Conservation (phyloP, 495 filamentous ascomycete species). For the Neurospora tetraspora region DNA sequence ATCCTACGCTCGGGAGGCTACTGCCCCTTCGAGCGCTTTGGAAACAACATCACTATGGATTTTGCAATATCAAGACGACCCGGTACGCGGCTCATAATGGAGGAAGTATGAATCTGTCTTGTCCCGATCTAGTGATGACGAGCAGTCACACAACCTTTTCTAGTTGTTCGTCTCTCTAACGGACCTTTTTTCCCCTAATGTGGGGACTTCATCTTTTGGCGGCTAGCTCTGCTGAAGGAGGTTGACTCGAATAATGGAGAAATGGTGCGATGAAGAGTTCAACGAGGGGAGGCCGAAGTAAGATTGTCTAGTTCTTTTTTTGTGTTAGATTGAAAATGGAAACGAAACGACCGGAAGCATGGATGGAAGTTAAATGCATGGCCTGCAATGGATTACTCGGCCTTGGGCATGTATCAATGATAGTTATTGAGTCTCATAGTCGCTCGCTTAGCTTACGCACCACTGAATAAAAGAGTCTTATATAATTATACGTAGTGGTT, state of each 20-base stretch:
- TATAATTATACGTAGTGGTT: not conserved
- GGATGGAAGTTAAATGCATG: conserved; percentile 18
- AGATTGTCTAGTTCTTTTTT: conserved; percentile 7
- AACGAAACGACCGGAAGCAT: not conserved
- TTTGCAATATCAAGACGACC: conserved; percentile 39
- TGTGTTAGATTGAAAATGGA: conserved; percentile 8
- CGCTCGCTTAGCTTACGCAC: conserved; percentile 18
- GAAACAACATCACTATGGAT: conserved; percentile 50
- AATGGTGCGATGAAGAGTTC: not conserved
- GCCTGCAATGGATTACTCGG: conserved; percentile 20
- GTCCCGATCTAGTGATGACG: conserved; percentile 23
- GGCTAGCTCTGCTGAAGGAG: not conserved
- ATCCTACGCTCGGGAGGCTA: conserved; percentile 48
- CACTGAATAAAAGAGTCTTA: not conserved
- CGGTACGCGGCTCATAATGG: conserved; percentile 10
- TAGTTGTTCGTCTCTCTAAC: conserved; percentile 6
- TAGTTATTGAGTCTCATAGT: conserved; percentile 24
- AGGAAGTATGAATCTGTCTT: conserved; percentile 14
- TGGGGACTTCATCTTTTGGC: conserved; percentile 15
- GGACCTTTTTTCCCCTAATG: conserved; percentile 13
- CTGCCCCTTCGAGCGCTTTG: conserved; percentile 44
- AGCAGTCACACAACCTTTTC: conserved; percentile 14
- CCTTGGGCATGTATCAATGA: conserved; percentile 26
- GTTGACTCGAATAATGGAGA: not conserved
- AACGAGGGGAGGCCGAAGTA: not conserved